Evolutionary conservation across 257 asterid species (phyloP).

Genomic region (Rhazya stricta): DNA sequence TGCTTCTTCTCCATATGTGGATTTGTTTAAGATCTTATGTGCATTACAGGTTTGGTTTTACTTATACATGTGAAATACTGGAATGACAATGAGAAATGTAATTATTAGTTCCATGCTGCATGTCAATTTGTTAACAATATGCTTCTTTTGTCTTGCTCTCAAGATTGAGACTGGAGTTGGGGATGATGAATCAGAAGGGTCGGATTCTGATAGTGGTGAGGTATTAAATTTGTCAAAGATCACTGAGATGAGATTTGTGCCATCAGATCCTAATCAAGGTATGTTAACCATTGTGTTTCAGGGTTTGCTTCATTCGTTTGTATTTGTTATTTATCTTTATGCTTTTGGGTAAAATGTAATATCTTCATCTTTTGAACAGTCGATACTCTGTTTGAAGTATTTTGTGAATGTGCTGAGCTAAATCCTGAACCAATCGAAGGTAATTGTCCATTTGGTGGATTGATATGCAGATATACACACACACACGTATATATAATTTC

Average conservation of each 20-base stretch:
- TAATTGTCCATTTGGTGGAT: constrained; percentile 20
- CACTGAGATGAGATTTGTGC: constrained; percentile 89
- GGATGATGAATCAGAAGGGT: constrained; percentile 60
- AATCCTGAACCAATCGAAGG: constrained; percentile 84
- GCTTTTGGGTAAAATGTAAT: neutral
- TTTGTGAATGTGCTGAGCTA: constrained; percentile 96
- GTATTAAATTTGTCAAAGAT: constrained; percentile 53
- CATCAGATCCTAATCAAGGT: constrained; percentile 78
- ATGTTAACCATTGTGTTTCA: constrained; percentile 7
- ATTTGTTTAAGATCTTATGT: neutral
- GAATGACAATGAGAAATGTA: neutral
- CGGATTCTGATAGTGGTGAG: constrained; percentile 58
- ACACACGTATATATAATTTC: neutral
- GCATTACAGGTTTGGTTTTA: neutral
- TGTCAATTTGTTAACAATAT: neutral
- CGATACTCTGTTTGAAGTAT: constrained; percentile 65
- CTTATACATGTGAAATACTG: neutral
- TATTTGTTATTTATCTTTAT: neutral
- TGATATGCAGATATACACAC: neutral
- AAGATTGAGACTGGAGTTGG: constrained; percentile 79
- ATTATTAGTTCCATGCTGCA: neutral
- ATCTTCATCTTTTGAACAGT: constrained; percentile 38
- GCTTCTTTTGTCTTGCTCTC: constrained; percentile 13
- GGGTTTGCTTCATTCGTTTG: neutral
- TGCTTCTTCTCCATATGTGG: neutral